Evolutionary conservation across 495 filamentous ascomycete species (phyloP).

Genomic region (Penicillium psychrofluorescens): DNA sequence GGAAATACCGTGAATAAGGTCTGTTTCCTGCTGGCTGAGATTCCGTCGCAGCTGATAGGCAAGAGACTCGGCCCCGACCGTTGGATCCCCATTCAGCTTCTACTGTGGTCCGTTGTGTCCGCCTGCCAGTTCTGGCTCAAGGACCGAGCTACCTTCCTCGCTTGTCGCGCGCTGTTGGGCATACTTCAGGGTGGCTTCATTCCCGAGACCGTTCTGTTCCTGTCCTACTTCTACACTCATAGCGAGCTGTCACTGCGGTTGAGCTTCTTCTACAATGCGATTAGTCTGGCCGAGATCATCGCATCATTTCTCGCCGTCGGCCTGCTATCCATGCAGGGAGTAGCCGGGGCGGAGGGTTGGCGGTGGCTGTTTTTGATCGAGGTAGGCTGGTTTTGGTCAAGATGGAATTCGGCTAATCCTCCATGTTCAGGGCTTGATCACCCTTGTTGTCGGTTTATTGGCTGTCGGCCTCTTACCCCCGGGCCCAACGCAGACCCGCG

Average conservation of each 20-base stretch:
- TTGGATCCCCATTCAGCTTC: constrained; percentile 73
- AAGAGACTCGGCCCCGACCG: constrained; percentile 67
- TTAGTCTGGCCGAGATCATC: constrained; percentile 39
- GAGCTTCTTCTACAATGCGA: constrained; percentile 56
- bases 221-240: constrained; percentile 63
- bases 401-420: neutral
- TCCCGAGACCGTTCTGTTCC: constrained; percentile 46
- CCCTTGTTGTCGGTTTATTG: constrained; percentile 39
- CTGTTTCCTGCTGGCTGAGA: constrained; percentile 55
- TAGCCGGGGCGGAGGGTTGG: constrained; percentile 26
- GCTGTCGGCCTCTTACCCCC: no score
- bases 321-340: constrained; percentile 32
- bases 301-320: constrained; percentile 39
- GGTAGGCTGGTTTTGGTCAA: neutral
- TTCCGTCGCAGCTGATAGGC: constrained; percentile 59
- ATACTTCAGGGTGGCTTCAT: constrained; percentile 56
- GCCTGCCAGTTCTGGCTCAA: constrained; percentile 51
- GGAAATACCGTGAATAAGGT: constrained; percentile 35
- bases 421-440: constrained; percentile 33
- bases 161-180: constrained; percentile 55
- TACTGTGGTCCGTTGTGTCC: constrained; percentile 64
- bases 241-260: constrained; percentile 54
- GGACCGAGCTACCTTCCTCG: constrained; percentile 53
- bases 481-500: no score
- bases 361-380: constrained; percentile 47